Conservation (phyloP, 306 rosid genomes). For the Lupinus albus region DNA sequence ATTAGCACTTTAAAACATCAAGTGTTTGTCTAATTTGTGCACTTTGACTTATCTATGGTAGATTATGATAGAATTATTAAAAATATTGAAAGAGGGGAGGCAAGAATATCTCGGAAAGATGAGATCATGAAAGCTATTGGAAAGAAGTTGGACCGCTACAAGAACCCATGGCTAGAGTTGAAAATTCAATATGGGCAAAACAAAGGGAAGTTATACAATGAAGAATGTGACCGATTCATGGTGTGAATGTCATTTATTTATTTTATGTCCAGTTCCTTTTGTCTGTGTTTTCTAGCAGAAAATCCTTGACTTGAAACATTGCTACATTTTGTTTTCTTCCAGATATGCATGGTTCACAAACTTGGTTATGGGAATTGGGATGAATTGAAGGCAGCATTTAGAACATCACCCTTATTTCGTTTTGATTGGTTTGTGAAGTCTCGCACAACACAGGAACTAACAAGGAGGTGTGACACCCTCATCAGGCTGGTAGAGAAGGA, state of each 20-base stretch:
- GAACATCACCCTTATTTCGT: slow-evolving; percentile 95
- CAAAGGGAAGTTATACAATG: slow-evolving; percentile 94
- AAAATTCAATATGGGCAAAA: slow-evolving; percentile 97
- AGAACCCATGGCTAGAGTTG: slow-evolving; percentile 98
- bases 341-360: slow-evolving; percentile 99
- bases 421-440: slow-evolving; percentile 99
- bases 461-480: slow-evolving; percentile 97
- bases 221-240: slow-evolving; percentile 99
- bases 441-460: slow-evolving; percentile 96
- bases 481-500: slow-evolving; percentile 96
- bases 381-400: slow-evolving; percentile 93
- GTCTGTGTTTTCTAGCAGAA: neutral
- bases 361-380: slow-evolving; percentile 99
- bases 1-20: neutral
- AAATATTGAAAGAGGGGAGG: slow-evolving; percentile 98
- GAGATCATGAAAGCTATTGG: slow-evolving; percentile 99
- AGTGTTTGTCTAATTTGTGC: slow-evolving; percentile 7
- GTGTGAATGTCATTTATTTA: slow-evolving; percentile 41
- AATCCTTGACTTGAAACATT: slow-evolving; percentile 1
- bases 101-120: slow-evolving; percentile 93
- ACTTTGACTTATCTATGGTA: slow-evolving; percentile 39
- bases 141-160: slow-evolving; percentile 95
- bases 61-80: slow-evolving; percentile 95
- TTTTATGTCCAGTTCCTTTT: slow-evolving; percentile 1
- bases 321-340: slow-evolving; percentile 31